Conservation (phyloP, 352 stramenopile genomes). For the Globisporangium irregulare region DNA sequence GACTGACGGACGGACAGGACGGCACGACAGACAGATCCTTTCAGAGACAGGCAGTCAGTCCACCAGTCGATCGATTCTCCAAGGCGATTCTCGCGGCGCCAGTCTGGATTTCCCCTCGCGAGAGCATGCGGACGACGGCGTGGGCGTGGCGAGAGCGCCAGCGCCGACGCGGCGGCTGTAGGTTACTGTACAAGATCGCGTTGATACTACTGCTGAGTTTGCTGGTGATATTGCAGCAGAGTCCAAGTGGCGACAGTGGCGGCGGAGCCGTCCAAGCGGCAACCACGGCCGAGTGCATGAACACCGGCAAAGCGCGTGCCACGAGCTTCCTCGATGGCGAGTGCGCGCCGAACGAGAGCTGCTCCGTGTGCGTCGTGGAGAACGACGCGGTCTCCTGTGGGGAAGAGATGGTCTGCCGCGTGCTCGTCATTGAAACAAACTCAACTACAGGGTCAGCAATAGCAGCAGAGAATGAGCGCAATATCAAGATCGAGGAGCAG, state of each 20-base stretch:
- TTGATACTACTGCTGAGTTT: neutral
- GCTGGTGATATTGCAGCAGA: neutral
- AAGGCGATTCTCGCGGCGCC: neutral
- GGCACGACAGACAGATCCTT: neutral
- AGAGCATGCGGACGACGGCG: neutral
- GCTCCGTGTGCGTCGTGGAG: conserved; percentile 14
- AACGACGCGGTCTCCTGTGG: neutral
- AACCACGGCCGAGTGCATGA: neutral
- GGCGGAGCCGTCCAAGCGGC: neutral
- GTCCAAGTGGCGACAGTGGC: neutral
- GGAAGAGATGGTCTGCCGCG: conserved; percentile 7
- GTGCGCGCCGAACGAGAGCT: conserved; percentile 1
- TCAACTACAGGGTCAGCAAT: neutral
- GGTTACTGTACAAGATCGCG: neutral
- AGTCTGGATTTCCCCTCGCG: neutral
- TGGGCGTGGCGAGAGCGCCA: neutral
- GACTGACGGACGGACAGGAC: too few relatives aligned
- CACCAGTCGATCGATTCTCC: neutral
- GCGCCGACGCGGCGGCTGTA: too few relatives aligned
- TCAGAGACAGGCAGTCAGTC: neutral
- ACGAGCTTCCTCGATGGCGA: neutral
- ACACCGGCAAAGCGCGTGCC: conserved; percentile 4
- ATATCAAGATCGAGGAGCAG: conserved; percentile 7
- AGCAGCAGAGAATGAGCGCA: neutral
- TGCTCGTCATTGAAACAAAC: neutral